Percentiles rank a stretch among this genome's conserved stretches.
Conservation (phyloP, 495 filamentous ascomycete species). For the Evernia prunastri region DNA sequence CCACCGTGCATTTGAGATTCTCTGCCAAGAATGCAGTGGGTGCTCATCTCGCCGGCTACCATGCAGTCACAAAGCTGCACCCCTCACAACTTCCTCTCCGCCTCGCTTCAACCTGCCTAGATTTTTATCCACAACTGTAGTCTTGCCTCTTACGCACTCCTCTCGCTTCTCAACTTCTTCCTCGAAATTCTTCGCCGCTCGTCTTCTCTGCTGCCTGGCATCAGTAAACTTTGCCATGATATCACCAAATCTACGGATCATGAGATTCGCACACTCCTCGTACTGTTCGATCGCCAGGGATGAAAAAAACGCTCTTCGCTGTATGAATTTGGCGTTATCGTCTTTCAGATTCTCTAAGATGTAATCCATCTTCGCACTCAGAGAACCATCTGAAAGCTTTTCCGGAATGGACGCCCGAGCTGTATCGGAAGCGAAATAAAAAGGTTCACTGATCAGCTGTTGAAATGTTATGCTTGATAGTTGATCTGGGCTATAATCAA, state of each 20-base stretch:
- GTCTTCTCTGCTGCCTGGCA: conserved; percentile 57
- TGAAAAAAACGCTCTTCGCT: conserved; percentile 57
- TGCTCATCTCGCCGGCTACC: neutral
- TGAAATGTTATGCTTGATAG: conserved; percentile 49
- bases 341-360: conserved; percentile 29
- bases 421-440: conserved; percentile 45
- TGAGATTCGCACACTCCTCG: conserved; percentile 77
- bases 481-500: conserved; percentile 48
- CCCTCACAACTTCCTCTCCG: conserved; percentile 23
- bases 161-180: conserved; percentile 53
- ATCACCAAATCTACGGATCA: conserved; percentile 60
- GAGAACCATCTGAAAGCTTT: conserved; percentile 16
- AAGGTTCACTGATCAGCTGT: conserved; percentile 46
- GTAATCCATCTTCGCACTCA: conserved; percentile 42
- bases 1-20: neutral
- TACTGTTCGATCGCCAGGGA: conserved; percentile 63
- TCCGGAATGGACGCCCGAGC: conserved; percentile 17
- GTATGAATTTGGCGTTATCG: conserved; percentile 26
- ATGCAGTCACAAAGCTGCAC: neutral
- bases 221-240: conserved; percentile 58
- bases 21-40: neutral
- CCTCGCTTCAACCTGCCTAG: conserved; percentile 21
- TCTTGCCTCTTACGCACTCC: conserved; percentile 35
- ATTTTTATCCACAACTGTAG: conserved; percentile 32
- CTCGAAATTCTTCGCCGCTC: conserved; percentile 60